Percentiles rank a stretch among this genome's conserved stretches.
phyloP scores from a whole-genome alignment of 208 protist species.

The Leishmania arabica region DNA sequence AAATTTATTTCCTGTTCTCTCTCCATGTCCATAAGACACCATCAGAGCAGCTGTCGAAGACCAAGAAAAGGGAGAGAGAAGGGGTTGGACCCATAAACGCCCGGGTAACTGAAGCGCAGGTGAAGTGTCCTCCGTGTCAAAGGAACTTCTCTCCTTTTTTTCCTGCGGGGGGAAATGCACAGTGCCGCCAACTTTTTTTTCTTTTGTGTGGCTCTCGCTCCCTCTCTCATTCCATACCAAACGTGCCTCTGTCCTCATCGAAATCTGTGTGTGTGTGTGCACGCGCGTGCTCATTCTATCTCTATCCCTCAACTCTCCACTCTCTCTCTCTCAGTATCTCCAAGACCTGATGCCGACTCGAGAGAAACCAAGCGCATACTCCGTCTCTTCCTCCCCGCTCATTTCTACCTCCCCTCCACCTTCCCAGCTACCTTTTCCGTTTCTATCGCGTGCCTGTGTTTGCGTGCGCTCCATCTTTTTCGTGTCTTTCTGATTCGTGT shows the following conservation, averaged over 20 bases:
- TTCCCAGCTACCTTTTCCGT: neutral
- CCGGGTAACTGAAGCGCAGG: neutral
- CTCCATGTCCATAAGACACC: neutral
- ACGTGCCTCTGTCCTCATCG: neutral
- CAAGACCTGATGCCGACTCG: neutral
- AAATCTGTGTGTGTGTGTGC: neutral
- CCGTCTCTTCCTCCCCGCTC: neutral
- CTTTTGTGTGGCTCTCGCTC: neutral
- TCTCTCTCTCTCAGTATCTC: neutral
- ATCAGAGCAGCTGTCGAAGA: neutral
- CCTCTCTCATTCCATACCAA: neutral
- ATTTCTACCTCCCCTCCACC: neutral
- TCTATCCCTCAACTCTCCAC: neutral
- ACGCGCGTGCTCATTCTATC: neutral
- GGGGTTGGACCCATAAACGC: neutral
- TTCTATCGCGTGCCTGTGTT: neutral
- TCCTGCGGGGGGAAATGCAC: neutral
- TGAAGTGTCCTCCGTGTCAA: neutral
- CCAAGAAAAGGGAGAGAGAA: neutral
- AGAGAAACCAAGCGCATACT: neutral
- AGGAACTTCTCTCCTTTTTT: neutral
- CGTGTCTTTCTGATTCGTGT: neutral
- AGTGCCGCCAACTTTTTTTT: neutral
- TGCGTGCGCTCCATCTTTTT: neutral
- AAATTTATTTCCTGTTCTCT: slow-evolving; percentile 6